Conservation (phyloP, 257 asterid species). For the Nemophila menziesii region DNA sequence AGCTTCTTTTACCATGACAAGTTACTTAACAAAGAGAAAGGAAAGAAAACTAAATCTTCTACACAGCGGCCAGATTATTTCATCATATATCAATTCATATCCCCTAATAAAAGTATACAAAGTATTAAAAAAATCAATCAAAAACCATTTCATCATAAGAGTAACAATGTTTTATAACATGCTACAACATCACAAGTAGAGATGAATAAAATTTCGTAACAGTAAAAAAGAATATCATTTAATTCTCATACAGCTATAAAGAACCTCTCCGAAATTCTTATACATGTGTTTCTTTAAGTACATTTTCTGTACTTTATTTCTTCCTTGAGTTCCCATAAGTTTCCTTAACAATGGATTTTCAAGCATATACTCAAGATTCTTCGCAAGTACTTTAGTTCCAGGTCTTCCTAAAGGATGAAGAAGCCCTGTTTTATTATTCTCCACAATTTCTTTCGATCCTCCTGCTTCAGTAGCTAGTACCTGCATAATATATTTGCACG, state of each 20-base stretch:
- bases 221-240: conserved; percentile 30
- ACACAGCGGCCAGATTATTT: too few relatives aligned
- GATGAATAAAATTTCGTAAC: neutral
- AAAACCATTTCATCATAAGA: neutral
- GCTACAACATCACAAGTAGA: neutral
- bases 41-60: too few relatives aligned
- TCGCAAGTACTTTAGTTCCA: conserved; percentile 56
- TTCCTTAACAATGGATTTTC: conserved; percentile 44
- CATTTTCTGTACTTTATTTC: conserved; percentile 72
- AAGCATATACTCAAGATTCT: conserved; percentile 51
- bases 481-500: conserved; percentile 23
- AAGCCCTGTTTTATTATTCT: conserved; percentile 69
- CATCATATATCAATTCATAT: too few relatives aligned
- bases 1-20: too few relatives aligned
- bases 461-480: conserved; percentile 92
- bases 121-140: neutral
- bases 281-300: conserved; percentile 82
- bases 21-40: too few relatives aligned
- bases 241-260: conserved; percentile 76
- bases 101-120: neutral
- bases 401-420: conserved; percentile 85
- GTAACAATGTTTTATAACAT: too few relatives aligned
- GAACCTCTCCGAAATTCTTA: conserved; percentile 83
- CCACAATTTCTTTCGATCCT: conserved; percentile 83
- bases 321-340: conserved; percentile 69